Evolutionary conservation across 2,329 filamentous ascomycete genomes (phyloP).

Genomic region (Cercospora sp.): DNA sequence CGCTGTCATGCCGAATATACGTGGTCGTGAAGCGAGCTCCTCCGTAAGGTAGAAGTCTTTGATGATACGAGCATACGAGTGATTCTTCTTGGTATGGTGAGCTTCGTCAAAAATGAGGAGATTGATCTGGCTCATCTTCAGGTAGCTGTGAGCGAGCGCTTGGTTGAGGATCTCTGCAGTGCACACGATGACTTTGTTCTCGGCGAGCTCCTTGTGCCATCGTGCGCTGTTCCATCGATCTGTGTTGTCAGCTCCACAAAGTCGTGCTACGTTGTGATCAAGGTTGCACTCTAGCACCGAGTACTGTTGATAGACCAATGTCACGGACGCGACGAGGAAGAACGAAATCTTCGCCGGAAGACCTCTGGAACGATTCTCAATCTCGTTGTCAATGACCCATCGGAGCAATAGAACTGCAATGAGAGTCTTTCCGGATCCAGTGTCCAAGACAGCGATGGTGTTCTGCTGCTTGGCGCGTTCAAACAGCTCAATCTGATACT

Average conservation of each 20-base stretch:
- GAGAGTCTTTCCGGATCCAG: constrained; percentile 95
- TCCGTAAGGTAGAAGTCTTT: constrained; percentile 74
- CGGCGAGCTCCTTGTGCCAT: constrained; percentile 59
- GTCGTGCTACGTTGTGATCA: constrained; percentile 69
- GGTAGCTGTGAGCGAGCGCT: constrained; percentile 74
- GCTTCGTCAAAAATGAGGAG: constrained; percentile 94
- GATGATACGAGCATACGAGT: constrained; percentile 86
- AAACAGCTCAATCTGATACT: constrained; percentile 91
- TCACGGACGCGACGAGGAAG: constrained; percentile 84
- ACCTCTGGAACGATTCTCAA: constrained; percentile 66
- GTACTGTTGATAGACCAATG: constrained; percentile 86
- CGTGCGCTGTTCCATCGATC: constrained; percentile 62
- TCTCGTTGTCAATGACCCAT: constrained; percentile 73
- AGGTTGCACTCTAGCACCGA: constrained; percentile 80
- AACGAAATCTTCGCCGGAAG: constrained; percentile 69
- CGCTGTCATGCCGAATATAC: constrained; percentile 93
- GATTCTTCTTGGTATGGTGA: constrained; percentile 92
- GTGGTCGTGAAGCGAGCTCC: constrained; percentile 58
- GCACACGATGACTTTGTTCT: constrained; percentile 85
- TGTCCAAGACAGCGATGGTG: constrained; percentile 89
- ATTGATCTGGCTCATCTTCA: constrained; percentile 80
- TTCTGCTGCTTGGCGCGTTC: constrained; percentile 82
- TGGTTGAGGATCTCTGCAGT: constrained; percentile 84
- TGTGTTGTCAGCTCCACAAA: constrained; percentile 69
- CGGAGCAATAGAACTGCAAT: constrained; percentile 85